A percentile compares a stretch with the other conserved stretches of the same genome.
These are phyloP conservation scores for Arthrobotrys iridis DNA, from an alignment of 2,329 filamentous ascomycete species.

Conservation along the genomic window DNA sequence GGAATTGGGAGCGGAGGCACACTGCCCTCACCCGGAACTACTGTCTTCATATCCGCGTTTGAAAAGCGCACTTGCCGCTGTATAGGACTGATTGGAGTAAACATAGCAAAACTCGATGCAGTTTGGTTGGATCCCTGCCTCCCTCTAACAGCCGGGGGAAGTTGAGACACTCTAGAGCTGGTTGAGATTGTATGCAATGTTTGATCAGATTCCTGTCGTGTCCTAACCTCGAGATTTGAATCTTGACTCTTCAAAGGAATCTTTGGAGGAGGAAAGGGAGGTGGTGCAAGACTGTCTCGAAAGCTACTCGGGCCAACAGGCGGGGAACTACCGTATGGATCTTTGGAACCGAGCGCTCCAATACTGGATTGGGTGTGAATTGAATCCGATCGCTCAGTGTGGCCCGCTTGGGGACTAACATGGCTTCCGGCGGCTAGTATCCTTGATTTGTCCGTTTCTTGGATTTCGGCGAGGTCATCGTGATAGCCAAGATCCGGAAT, in stretches of 20 bases:
- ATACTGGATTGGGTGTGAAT: slow-evolving; percentile 32
- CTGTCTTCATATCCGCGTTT: slow-evolving; percentile 27
- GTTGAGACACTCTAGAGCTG: not conserved
- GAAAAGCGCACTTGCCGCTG: slow-evolving; percentile 35
- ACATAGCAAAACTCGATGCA: slow-evolving; percentile 48
- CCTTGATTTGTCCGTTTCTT: not conserved
- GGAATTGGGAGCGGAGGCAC: slow-evolving; percentile 31
- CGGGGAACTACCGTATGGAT: slow-evolving; percentile 17
- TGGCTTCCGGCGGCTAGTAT: slow-evolving; percentile 10
- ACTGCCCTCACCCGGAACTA: slow-evolving; percentile 4
- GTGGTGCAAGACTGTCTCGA: slow-evolving; percentile 4
- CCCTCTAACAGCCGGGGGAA: not conserved
- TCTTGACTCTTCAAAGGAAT: slow-evolving; percentile 22
- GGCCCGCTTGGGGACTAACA: not conserved
- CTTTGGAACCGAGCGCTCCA: slow-evolving; percentile 30
- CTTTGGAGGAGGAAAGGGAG: slow-evolving; percentile 17
- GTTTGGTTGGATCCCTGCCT: slow-evolving; percentile 37
- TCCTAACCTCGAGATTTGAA: slow-evolving; percentile 10
- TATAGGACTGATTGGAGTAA: slow-evolving; percentile 25
- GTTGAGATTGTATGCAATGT: not conserved
- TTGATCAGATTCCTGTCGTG: slow-evolving; percentile 22
- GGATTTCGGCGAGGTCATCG: not conserved
- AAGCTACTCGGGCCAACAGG: not conserved
- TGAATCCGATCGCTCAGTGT: slow-evolving; percentile 27
- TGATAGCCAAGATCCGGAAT: slow-evolving; percentile 14